Evolutionary conservation across 139 green algal genomes (phyloP).

Genomic region (Volvox reticuliferus): DNA sequence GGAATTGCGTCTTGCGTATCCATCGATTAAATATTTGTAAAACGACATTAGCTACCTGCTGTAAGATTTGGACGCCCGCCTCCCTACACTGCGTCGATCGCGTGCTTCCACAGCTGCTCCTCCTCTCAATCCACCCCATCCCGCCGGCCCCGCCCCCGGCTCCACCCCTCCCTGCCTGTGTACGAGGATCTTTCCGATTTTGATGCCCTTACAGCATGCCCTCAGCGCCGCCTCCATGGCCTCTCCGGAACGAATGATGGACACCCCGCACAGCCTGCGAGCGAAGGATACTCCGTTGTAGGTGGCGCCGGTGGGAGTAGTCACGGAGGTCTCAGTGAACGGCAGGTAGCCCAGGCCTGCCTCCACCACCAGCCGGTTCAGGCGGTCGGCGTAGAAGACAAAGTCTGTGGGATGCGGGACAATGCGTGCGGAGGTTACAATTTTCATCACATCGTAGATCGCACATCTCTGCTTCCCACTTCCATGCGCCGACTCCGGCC

Average conservation of each 20-base stretch:
- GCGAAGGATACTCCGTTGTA: constrained; percentile 95
- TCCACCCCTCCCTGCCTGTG: constrained; percentile 23
- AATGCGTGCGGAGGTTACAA: background rate
- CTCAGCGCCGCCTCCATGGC: constrained; percentile 96
- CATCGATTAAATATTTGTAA: too few relatives aligned
- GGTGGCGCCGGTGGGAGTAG: constrained; percentile 78
- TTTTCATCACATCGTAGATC: background rate
- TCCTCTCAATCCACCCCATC: background rate
- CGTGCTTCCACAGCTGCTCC: background rate
- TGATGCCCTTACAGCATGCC: constrained; percentile 97
- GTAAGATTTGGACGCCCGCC: too few relatives aligned
- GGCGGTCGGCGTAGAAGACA: constrained; percentile 96
- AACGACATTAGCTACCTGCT: too few relatives aligned
- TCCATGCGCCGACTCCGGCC: background rate
- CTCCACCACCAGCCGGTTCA: constrained; percentile 86
- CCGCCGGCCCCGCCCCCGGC: background rate
- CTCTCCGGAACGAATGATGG: constrained; percentile 92
- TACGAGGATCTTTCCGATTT: constrained; percentile 98
- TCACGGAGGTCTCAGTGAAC: constrained; percentile 86
- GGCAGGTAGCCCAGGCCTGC: constrained; percentile 91
- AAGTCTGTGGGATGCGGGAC: constrained; percentile 77
- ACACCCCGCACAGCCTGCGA: constrained; percentile 93
- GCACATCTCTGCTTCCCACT: background rate
- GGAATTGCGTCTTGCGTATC: too few relatives aligned
- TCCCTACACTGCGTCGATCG: background rate